These are phyloP conservation scores for Aspergillus nomiae DNA, from an alignment of 2,329 filamentous ascomycete species.

Conservation along the genomic window DNA sequence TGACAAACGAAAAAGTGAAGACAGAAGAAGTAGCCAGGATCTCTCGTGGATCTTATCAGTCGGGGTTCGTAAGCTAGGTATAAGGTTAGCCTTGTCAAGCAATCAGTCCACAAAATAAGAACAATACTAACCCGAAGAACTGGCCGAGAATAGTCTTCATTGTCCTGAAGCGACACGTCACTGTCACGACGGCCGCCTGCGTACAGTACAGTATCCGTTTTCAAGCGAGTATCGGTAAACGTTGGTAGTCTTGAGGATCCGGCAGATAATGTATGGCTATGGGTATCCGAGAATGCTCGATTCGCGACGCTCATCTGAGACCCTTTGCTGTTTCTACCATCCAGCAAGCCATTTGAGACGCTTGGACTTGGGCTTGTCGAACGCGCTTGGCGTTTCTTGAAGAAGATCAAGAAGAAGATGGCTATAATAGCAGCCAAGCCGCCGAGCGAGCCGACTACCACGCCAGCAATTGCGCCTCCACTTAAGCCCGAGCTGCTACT, in stretches of 20 bases:
- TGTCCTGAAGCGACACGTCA: conserved; percentile 50
- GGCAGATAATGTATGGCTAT: conserved; percentile 27
- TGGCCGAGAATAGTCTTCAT: conserved; percentile 51
- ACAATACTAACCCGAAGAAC: conserved; percentile 42
- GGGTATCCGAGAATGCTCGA: conserved; percentile 33
- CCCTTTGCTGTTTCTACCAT: conserved; percentile 35
- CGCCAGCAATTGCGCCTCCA: conserved; percentile 47
- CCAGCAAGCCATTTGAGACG: conserved; percentile 31
- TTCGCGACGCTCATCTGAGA: conserved; percentile 39
- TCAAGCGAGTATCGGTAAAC: conserved; percentile 49
- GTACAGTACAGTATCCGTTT: conserved; percentile 44
- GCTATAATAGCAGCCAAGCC: conserved; percentile 40
- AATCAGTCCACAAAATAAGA: not conserved
- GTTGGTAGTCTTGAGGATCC: conserved; percentile 31
- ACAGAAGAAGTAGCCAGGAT: conserved; percentile 15
- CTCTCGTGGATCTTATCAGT: conserved; percentile 26
- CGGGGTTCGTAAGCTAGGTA: conserved; percentile 37
- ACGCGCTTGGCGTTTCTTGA: conserved; percentile 39
- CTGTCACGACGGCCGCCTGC: conserved; percentile 44
- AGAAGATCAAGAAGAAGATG: conserved; percentile 42
- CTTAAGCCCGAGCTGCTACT: conserved; percentile 31
- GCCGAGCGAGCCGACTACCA: conserved; percentile 45
- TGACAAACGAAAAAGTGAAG: conserved; percentile 22
- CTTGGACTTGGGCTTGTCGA: conserved; percentile 32
- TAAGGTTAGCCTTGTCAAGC: conserved; percentile 18